A percentile compares a stretch with the other conserved stretches of the same genome.
Conservation (phyloP, 768 basidiomycete genomes). For the Lanmaoa rubissima region DNA sequence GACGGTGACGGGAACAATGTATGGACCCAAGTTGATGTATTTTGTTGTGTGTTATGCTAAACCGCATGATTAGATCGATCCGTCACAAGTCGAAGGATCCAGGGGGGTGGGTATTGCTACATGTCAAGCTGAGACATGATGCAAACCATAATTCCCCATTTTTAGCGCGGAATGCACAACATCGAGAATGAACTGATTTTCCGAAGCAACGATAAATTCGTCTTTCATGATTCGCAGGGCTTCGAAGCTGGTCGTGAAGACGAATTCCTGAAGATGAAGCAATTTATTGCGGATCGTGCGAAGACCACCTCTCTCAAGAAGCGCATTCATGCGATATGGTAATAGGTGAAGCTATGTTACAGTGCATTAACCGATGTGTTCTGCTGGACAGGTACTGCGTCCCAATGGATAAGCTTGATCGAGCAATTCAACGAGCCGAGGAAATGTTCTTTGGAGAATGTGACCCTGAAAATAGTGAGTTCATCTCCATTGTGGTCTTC, state of each 20-base stretch:
- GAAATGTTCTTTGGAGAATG: background rate
- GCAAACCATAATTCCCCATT: no score
- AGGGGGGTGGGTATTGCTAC: background rate
- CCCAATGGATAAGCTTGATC: conserved; percentile 2
- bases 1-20: conserved; percentile 2
- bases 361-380: background rate
- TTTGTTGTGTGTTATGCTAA: background rate
- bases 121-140: no score
- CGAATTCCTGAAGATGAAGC: conserved; percentile 1
- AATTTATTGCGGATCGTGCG: conserved; percentile 3
- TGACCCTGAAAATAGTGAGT: background rate
- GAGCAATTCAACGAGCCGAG: background rate
- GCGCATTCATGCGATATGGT: conserved; percentile 8
- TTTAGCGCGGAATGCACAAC: background rate
- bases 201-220: background rate
- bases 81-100: background rate
- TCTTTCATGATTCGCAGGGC: conserved; percentile 5
- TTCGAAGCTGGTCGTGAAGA: conserved; percentile 8
- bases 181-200: conserved; percentile 4
- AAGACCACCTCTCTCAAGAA: conserved; percentile 1
- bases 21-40: background rate
- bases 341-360: no score
- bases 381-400: conserved; percentile 1
- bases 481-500: no score
- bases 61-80: background rate